Percentiles rank a stretch among this genome's conserved stretches.
These are phyloP conservation scores for Penicillium sumatraense DNA, from an alignment of 2,329 filamentous ascomycete genomes.

Conservation along the genomic window DNA sequence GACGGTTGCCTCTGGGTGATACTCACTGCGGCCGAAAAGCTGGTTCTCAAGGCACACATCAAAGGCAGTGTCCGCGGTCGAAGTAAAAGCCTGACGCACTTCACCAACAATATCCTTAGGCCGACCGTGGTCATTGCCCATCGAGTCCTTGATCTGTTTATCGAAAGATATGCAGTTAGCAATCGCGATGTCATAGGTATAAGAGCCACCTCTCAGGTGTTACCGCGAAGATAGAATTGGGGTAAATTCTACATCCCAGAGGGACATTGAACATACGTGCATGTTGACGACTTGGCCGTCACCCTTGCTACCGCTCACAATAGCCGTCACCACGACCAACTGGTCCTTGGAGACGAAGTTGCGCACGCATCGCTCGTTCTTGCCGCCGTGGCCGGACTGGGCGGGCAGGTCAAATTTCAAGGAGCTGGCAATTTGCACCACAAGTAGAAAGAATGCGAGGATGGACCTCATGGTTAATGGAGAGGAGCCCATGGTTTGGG, in stretches of 20 bases:
- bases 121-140: conserved; percentile 93
- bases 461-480: conserved; percentile 36
- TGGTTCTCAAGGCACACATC: conserved; percentile 96
- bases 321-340: conserved; percentile 92
- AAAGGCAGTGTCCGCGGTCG: conserved; percentile 87
- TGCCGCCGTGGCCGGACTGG: conserved; percentile 61
- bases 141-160: conserved; percentile 83
- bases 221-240: not conserved
- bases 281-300: conserved; percentile 95
- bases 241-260: not conserved
- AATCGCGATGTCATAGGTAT: not conserved
- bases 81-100: conserved; percentile 91
- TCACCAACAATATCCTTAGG: conserved; percentile 92
- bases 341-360: conserved; percentile 95
- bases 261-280: conserved; percentile 64
- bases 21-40: conserved; percentile 68
- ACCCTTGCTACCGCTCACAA: conserved; percentile 79
- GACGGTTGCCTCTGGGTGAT: not conserved
- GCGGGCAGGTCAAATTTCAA: conserved; percentile 94
- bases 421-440: conserved; percentile 57
- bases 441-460: conserved; percentile 38
- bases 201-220: not conserved
- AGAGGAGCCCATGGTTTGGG: conserved; percentile 37
- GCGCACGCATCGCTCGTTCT: conserved; percentile 85
- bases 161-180: conserved; percentile 14